Evolutionary conservation across 2,329 filamentous ascomycete species (phyloP).

Genomic region (Kalmusia sp.): DNA sequence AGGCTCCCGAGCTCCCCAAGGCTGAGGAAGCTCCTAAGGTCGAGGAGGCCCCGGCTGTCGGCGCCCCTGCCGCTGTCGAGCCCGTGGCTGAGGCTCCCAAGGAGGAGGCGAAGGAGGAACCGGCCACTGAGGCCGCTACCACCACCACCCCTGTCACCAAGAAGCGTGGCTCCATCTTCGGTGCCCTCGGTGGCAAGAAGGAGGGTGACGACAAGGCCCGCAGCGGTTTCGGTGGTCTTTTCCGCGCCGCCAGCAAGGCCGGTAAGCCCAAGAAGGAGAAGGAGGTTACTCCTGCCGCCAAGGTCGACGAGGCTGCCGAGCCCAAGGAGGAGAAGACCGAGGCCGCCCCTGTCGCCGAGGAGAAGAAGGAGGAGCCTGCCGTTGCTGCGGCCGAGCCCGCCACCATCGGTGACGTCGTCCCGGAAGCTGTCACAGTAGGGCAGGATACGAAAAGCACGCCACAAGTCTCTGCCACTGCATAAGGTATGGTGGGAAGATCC

Average conservation of each 20-base stretch:
- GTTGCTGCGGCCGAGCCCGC: constrained; percentile 34
- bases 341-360: constrained; percentile 29
- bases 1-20: constrained; percentile 47
- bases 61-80: constrained; percentile 30
- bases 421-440: constrained; percentile 48
- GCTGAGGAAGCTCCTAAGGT: constrained; percentile 48
- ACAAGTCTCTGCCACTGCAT: constrained; percentile 51
- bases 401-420: constrained; percentile 47
- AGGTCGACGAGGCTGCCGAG: constrained; percentile 43
- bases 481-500: constrained; percentile 51
- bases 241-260: constrained; percentile 52
- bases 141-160: constrained; percentile 63
- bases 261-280: constrained; percentile 48
- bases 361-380: constrained; percentile 38
- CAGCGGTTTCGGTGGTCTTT: constrained; percentile 36
- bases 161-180: constrained; percentile 88
- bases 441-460: constrained; percentile 49
- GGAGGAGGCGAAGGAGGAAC: constrained; percentile 53
- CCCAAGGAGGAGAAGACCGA: constrained; percentile 28
- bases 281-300: constrained; percentile 42
- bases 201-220: constrained; percentile 37
- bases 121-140: constrained; percentile 47
- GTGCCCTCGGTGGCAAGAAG: constrained; percentile 70
- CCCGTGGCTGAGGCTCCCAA: constrained; percentile 51
- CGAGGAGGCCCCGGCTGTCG: constrained; percentile 40